Evolutionary conservation across 2,329 filamentous ascomycete species (phyloP).

Genomic region (Plectosphaerella sp.): DNA sequence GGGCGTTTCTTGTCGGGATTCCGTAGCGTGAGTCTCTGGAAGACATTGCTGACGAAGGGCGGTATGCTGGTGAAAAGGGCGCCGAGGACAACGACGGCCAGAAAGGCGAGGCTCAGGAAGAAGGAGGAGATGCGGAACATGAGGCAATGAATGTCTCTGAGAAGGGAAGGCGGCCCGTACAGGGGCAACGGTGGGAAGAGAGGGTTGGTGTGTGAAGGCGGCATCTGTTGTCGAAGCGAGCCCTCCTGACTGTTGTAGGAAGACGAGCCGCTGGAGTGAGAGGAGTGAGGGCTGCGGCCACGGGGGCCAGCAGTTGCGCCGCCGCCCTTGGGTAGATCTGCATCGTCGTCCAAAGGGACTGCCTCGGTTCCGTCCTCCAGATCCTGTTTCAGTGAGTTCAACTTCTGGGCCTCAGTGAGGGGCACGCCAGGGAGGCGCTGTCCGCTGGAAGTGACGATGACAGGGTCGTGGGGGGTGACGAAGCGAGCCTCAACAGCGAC

Average conservation of each 20-base stretch:
- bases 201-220: conserved; percentile 68
- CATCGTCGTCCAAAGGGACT: conserved; percentile 16
- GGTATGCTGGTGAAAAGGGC: conserved; percentile 66
- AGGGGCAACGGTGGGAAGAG: conserved; percentile 80
- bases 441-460: conserved; percentile 65
- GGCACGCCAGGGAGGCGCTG: conserved; percentile 65
- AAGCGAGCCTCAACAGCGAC: conserved; percentile 60
- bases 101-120: conserved; percentile 72
- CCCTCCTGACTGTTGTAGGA: conserved; percentile 19
- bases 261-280: neutral
- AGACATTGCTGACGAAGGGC: conserved; percentile 39
- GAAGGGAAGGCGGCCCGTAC: conserved; percentile 68
- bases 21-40: conserved; percentile 50
- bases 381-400: conserved; percentile 59
- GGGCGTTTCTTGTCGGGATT: conserved; percentile 58
- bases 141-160: conserved; percentile 62
- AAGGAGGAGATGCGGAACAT: conserved; percentile 65
- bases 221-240: conserved; percentile 43
- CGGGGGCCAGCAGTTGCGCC: neutral
- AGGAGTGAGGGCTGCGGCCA: neutral
- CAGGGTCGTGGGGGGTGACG: conserved; percentile 66
- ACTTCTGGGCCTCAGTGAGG: conserved; percentile 62
- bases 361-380: conserved; percentile 24
- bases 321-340: neutral
- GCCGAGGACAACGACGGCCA: conserved; percentile 71